Conservation (phyloP, 139 green algal genomes). For the Tetratostichococcus sp. region DNA sequence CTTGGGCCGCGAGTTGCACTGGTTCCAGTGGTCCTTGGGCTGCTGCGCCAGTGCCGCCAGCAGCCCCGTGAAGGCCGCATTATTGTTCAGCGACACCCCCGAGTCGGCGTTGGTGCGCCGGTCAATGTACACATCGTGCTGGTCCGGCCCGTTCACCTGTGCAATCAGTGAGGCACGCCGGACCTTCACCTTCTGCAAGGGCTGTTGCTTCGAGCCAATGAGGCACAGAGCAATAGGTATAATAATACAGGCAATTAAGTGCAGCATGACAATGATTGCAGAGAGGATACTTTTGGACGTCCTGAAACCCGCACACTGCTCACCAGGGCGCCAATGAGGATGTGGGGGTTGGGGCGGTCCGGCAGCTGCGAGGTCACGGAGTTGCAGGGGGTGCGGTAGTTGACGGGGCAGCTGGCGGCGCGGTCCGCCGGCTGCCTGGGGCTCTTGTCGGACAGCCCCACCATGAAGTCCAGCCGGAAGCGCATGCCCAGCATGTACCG, state of each 20-base stretch:
- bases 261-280: no score
- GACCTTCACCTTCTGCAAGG: no score
- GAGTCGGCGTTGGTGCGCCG: slow-evolving; percentile 9
- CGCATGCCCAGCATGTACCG: slow-evolving; percentile 52
- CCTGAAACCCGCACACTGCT: slow-evolving; percentile 25
- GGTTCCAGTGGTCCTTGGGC: neutral
- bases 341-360: slow-evolving; percentile 47
- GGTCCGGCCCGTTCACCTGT: neutral
- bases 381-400: slow-evolving; percentile 23
- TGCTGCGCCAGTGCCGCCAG: slow-evolving; percentile 5
- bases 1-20: neutral
- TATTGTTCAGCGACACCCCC: slow-evolving; percentile 37
- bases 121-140: slow-evolving; percentile 29
- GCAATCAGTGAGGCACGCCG: no score
- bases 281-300: no score
- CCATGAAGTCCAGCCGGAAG: slow-evolving; percentile 11
- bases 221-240: no score
- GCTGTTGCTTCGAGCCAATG: no score
- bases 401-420: slow-evolving; percentile 39
- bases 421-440: slow-evolving; percentile 45
- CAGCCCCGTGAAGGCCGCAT: slow-evolving; percentile 32
- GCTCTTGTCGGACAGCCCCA: slow-evolving; percentile 35
- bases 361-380: slow-evolving; percentile 23
- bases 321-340: slow-evolving; percentile 57
- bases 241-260: no score